Evolutionary conservation across 345 rosid genomes (phyloP).

Genomic region (Linum trigynum): DNA sequence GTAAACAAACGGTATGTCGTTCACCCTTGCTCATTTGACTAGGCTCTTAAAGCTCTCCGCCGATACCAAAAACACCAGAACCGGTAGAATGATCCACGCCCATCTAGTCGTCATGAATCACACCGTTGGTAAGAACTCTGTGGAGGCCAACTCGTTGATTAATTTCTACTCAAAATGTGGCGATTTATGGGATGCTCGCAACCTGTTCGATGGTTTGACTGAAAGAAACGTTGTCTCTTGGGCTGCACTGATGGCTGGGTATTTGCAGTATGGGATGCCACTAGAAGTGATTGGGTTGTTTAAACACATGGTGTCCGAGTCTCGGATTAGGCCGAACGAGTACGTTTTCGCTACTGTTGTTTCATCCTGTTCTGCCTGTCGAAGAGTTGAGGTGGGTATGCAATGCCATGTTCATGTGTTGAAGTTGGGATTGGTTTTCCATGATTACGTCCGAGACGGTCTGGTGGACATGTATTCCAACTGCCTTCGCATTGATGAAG

Average conservation of each 20-base stretch:
- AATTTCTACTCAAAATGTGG: slow-evolving; percentile 49
- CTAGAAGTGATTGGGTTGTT: slow-evolving; percentile 45
- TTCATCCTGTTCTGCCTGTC: slow-evolving; percentile 40
- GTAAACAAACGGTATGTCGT: background rate
- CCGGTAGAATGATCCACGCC: slow-evolving; percentile 51
- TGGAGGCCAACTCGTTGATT: slow-evolving; percentile 37
- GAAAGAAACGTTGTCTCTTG: slow-evolving; percentile 58
- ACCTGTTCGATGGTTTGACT: slow-evolving; percentile 52
- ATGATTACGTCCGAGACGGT: slow-evolving; percentile 51
- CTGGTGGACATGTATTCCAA: slow-evolving; percentile 50
- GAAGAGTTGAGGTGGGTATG: slow-evolving; percentile 43
- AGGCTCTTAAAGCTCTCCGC: slow-evolving; percentile 48
- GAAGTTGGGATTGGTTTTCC: slow-evolving; percentile 47
- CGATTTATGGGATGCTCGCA: slow-evolving; percentile 34
- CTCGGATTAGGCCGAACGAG: slow-evolving; percentile 41
- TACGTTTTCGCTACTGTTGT: slow-evolving; percentile 45
- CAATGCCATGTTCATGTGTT: slow-evolving; percentile 61
- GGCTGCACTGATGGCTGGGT: slow-evolving; percentile 64
- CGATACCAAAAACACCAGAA: slow-evolving; percentile 29
- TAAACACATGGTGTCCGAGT: slow-evolving; percentile 37
- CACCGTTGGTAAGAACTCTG: slow-evolving; percentile 6
- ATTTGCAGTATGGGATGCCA: slow-evolving; percentile 38
- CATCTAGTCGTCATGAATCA: slow-evolving; percentile 31
- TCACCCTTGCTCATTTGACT: slow-evolving; percentile 15
- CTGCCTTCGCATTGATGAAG: slow-evolving; percentile 33